These are phyloP conservation scores for Aaosphaeria pasadenensis DNA, from an alignment of 2,329 filamentous ascomycete genomes.

Conservation along the genomic window DNA sequence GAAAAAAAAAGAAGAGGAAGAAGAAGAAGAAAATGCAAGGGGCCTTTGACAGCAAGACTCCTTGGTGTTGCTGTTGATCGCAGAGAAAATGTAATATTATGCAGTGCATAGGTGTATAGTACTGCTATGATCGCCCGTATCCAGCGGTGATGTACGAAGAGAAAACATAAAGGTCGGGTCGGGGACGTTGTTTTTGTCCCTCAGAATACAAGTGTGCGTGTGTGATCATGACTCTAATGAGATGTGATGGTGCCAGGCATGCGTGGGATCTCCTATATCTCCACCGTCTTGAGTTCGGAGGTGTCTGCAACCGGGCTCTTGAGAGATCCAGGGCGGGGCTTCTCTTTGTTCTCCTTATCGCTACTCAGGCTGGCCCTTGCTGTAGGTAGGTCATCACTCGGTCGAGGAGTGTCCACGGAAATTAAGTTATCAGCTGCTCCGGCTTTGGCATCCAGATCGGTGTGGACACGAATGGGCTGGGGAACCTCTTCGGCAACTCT, in stretches of 20 bases:
- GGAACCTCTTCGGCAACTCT: constrained; percentile 68
- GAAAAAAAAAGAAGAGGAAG: no score
- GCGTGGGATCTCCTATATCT: constrained; percentile 36
- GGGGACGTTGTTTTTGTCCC: neutral
- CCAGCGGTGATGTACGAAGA: neutral
- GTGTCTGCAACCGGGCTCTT: constrained; percentile 28
- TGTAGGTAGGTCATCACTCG: constrained; percentile 32
- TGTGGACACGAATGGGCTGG: constrained; percentile 36
- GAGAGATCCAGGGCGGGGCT: constrained; percentile 16
- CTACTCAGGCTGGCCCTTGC: constrained; percentile 33
- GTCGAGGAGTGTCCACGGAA: constrained; percentile 40
- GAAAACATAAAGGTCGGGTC: neutral
- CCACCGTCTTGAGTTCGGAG: constrained; percentile 48
- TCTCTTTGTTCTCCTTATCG: constrained; percentile 37
- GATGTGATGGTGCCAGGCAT: neutral
- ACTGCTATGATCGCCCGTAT: neutral
- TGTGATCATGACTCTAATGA: neutral
- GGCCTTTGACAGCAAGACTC: no score
- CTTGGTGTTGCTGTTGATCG: no score
- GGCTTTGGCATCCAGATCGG: constrained; percentile 29
- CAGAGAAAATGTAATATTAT: no score
- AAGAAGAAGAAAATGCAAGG: no score
- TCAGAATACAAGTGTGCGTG: neutral
- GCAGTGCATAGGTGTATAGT: no score
- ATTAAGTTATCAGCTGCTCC: constrained; percentile 36